Conservation (phyloP, 1,284 basidiomycete genomes). For the Puccinia sorghi region DNA sequence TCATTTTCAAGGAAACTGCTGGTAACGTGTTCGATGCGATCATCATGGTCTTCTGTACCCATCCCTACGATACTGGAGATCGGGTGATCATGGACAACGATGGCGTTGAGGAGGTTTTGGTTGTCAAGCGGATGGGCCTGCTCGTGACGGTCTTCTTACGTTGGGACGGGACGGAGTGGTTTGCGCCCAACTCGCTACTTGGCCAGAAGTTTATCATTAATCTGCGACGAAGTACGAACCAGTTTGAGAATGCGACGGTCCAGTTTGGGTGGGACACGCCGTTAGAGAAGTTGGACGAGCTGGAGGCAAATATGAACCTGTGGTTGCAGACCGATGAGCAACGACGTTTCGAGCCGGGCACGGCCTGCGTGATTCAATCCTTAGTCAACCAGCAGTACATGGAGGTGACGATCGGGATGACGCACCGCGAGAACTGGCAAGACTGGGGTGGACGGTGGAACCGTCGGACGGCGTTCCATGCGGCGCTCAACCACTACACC, state of each 20-base stretch:
- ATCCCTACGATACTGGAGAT: slow-evolving; percentile 67
- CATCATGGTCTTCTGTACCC: slow-evolving; percentile 75
- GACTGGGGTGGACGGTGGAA: slow-evolving; percentile 50
- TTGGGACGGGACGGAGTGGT: slow-evolving; percentile 53
- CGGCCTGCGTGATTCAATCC: slow-evolving; percentile 58
- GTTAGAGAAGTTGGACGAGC: slow-evolving; percentile 67
- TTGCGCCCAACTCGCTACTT: slow-evolving; percentile 32
- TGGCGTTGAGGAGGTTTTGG: slow-evolving; percentile 65
- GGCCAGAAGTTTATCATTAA: slow-evolving; percentile 47
- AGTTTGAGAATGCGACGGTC: slow-evolving; percentile 60
- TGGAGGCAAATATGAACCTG: slow-evolving; percentile 68
- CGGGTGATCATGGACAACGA: slow-evolving; percentile 67
- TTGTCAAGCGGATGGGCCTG: slow-evolving; percentile 74
- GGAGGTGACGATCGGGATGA: slow-evolving; percentile 51
- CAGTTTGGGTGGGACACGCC: slow-evolving; percentile 74
- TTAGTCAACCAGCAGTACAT: slow-evolving; percentile 51
- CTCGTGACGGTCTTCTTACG: slow-evolving; percentile 62
- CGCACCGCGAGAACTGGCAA: slow-evolving; percentile 53
- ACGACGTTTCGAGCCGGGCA: slow-evolving; percentile 70
- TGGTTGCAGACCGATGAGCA: slow-evolving; percentile 75
- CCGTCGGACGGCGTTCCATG: slow-evolving; percentile 66
- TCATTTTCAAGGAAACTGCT: slow-evolving; percentile 72
- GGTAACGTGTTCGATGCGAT: slow-evolving; percentile 68
- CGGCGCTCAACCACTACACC: slow-evolving; percentile 70
- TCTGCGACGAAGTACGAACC: slow-evolving; percentile 35